Evolutionary conservation across 2,329 filamentous ascomycete species (phyloP).

Genomic region (Cercospora sp.): DNA sequence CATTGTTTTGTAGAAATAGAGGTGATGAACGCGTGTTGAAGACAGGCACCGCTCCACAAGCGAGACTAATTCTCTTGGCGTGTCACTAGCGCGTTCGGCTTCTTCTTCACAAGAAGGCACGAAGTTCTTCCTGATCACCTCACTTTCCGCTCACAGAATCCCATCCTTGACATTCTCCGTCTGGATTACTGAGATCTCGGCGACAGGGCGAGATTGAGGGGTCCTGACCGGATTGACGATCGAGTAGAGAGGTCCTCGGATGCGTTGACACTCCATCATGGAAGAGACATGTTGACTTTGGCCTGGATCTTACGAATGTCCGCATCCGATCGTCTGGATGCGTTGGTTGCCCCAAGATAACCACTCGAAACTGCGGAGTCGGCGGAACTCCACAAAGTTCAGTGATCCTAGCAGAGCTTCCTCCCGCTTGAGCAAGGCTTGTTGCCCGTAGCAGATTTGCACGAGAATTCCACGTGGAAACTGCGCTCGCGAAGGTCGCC

Average conservation of each 20-base stretch:
- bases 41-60: not conserved
- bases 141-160: not conserved
- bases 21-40: not conserved
- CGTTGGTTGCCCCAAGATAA: not conserved
- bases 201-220: not conserved
- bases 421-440: not conserved
- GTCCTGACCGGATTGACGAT: not conserved
- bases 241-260: not conserved
- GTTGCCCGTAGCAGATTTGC: not conserved
- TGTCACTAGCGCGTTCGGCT: not conserved
- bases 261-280: not conserved
- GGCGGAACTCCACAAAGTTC: not conserved
- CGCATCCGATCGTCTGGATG: not conserved
- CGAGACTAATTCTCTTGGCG: not conserved
- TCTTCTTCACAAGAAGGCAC: not conserved
- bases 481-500: not conserved
- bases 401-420: not conserved
- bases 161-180: not conserved
- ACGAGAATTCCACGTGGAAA: not conserved
- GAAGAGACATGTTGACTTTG: not conserved
- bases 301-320: not conserved
- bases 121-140: not conserved
- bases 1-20: not conserved
- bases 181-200: not conserved
- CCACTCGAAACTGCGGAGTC: not conserved